These are phyloP conservation scores for Solanum appendiculatum DNA, from an alignment of 257 asterid species.

Conservation along the genomic window DNA sequence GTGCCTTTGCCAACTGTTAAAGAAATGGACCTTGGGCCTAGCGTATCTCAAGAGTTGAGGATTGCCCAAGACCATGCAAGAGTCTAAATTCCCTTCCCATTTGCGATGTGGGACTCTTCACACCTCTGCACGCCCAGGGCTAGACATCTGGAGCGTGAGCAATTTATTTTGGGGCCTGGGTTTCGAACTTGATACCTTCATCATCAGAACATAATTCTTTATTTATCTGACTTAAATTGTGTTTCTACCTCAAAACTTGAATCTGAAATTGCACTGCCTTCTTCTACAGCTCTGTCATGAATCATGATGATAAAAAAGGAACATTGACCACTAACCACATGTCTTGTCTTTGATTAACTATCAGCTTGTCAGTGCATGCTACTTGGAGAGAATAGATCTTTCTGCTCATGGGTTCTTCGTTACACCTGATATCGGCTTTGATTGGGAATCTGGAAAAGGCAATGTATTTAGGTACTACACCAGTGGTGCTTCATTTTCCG, in stretches of 20 bases:
- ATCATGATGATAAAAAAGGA: background rate
- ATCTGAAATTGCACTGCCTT: background rate
- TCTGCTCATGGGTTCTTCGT: slow-evolving; percentile 89
- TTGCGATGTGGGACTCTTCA: background rate
- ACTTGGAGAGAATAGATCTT: slow-evolving; percentile 83
- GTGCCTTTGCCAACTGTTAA: background rate
- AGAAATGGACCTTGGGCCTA: background rate
- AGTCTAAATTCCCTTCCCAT: background rate
- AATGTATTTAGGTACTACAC: slow-evolving; percentile 72
- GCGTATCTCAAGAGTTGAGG: background rate
- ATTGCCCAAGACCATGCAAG: background rate
- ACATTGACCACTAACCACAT: background rate
- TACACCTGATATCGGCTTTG: slow-evolving; percentile 77
- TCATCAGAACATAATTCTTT: background rate
- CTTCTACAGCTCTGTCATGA: background rate
- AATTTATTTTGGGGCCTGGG: background rate
- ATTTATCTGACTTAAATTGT: background rate
- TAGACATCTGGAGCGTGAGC: background rate
- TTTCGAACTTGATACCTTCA: no score
- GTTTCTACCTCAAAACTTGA: background rate
- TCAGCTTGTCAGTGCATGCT: slow-evolving; percentile 81
- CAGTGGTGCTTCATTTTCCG: slow-evolving; percentile 86
- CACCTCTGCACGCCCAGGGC: background rate
- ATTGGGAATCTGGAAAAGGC: slow-evolving; percentile 77
- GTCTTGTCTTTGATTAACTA: background rate